Evolutionary conservation across 2,329 filamentous ascomycete genomes (phyloP), one percentile per base, ranked within the genome.

Genomic region (Paecilomyces niveus): DNA sequence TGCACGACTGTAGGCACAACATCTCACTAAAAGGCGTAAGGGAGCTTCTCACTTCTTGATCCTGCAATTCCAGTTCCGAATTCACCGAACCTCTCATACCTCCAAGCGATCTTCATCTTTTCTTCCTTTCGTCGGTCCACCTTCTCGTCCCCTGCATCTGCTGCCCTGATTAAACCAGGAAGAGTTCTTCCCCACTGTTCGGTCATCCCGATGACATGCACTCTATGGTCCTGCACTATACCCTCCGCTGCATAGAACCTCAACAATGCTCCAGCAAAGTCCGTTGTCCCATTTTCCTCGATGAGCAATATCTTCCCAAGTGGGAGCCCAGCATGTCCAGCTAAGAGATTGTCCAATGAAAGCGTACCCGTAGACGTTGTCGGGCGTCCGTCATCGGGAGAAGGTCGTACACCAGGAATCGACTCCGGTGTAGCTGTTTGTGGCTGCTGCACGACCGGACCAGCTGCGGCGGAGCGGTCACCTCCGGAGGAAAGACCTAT

Each of bases 21-120:
- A 45, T 29, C 26, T 29, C 26, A 29, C 35, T 31, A 49, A 18
- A 57, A 32, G 54, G 57, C 83, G 75, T 80, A 45, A 7, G 15
- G 39, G n/a, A 45, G 39, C 39, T n/a, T 45, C 39, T 45, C 18
- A 89, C 88, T 86, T 86, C 85, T 82, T 67, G 76, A 78, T 60
- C 78, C 78, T 61, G 78, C 70, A 59, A 76, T 73, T 56, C 80
- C 76, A 59, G 80, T 81, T 50, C 85, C 85, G 65, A 86, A 87
- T 63, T 89, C 88, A 15, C 89, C 89, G 56, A 97, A 75, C 33
- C 86, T 84, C 74, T 97, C 92, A 76, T 99, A 99, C 72, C 94
- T 84, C 94, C 94, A 99, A 3, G 94, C 94, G 78, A 99, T 99
- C 78, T 96, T 97, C 94, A 99, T 97, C 74, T 88, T 92, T 62